Base-by-base conservation (phyloP, 768 basidiomycete genomes). In the Termitomyces sp. region DNA sequence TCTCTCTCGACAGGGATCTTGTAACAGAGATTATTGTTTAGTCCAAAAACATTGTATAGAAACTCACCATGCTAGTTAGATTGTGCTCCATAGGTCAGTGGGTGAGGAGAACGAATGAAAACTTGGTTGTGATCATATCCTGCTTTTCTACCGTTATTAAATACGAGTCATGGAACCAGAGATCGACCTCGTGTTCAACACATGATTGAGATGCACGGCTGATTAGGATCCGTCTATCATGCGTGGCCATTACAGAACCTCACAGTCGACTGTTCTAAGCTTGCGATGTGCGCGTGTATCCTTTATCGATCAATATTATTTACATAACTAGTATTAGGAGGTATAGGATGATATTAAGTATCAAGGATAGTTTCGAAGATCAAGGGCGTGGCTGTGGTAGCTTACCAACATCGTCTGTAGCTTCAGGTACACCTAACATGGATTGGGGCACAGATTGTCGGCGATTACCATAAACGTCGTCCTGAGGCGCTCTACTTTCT, bases 1-100 rank as follows among this genome's bases (percentile, higher is more conserved):
- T 85, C 80, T 58, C 80, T 67, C 52, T 80, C 77, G 57, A 68
- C 57, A 16, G 67, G 61, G 53, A 50, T 30, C 54, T 40, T 30
- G 26, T 6, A 14, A 18, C 20, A 35, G 24, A 22, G 12, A 50
- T 22, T n/a, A 43, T 20, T 26, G 22, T 38, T 36, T 26, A 6
- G 2, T 20, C 4, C 22, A 22, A 12, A 20, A 10, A 8, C 6
- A 20, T 33, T 40, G 18, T 18, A 24, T n/a, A 44, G 20, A 9
- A 54, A 35, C 43, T 14, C 16, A 45, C 53, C 40, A 26, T 53
- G 42, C 44, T 60, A 26, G 42, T 22, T 5, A 50, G 1, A 13
- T 47, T 44, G 18, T 52, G 61, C 20, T 55, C 35, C 53, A 57
- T 47, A 4, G 28, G 24, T 53, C 9, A 26, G 8, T 59, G 24